phyloP scores from a whole-genome alignment of 2,329 filamentous ascomycete species.

The Paramyrothecium sp. region DNA sequence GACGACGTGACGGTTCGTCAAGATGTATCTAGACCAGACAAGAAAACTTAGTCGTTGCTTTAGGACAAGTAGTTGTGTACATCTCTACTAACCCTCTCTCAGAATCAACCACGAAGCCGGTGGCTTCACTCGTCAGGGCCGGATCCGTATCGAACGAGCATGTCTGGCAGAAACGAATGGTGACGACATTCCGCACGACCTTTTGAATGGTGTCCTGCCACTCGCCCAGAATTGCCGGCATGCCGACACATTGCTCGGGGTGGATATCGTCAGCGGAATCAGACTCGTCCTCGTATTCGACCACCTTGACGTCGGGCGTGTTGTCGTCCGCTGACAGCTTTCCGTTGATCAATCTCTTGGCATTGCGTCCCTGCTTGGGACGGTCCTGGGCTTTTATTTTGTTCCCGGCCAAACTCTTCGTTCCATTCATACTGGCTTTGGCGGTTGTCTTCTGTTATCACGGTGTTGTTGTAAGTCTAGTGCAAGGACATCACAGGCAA shows the following conservation, averaged over 20 bases:
- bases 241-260: conserved; percentile 31
- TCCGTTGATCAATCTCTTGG: conserved; percentile 41
- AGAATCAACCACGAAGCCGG: conserved; percentile 95
- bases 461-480: background rate
- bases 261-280: conserved; percentile 39
- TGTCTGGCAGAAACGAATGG: conserved; percentile 98
- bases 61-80: background rate
- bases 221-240: conserved; percentile 51
- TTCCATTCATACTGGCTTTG: conserved; percentile 40
- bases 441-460: background rate
- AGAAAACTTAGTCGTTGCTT: conserved; percentile 1
- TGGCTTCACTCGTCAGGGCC: conserved; percentile 91
- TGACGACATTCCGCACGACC: conserved; percentile 93
- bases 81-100: conserved; percentile 66
- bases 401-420: conserved; percentile 36
- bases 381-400: conserved; percentile 53
- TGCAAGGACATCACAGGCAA: conserved; percentile 1
- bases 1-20: conserved; percentile 91
- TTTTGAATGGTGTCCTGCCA: conserved; percentile 96
- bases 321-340: conserved; percentile 48
- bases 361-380: conserved; percentile 31
- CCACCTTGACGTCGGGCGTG: conserved; percentile 40
- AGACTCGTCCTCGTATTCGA: conserved; percentile 37
- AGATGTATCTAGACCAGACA: conserved; percentile 63
- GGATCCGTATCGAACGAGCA: conserved; percentile 97